phyloP scores from a whole-genome alignment of 352 stramenopile genomes.

The Pythium angustatum region DNA sequence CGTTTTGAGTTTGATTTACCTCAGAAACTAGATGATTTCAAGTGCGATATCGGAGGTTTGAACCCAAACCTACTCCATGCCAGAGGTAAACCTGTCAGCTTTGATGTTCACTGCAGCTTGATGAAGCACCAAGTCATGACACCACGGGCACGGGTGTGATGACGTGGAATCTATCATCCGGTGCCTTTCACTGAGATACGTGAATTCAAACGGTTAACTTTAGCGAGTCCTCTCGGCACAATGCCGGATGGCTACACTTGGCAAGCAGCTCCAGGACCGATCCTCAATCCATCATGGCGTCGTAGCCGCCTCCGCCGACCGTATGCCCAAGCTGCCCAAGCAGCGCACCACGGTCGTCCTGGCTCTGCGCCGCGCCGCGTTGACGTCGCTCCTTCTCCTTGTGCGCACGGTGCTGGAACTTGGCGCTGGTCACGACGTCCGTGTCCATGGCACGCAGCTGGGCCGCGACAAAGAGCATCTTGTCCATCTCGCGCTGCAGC shows the following conservation, averaged over 20 bases:
- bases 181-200: neutral
- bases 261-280: too few relatives aligned
- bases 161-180: neutral
- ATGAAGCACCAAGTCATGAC: neutral
- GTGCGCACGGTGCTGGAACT: constrained; percentile 72
- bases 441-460: constrained; percentile 76
- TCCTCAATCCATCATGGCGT: constrained; percentile 32
- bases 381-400: constrained; percentile 79
- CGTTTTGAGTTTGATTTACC: neutral
- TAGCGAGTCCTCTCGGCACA: constrained; percentile 19
- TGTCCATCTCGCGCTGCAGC: constrained; percentile 76
- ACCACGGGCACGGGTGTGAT: neutral
- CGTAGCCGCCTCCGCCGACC: constrained; percentile 44
- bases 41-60: neutral
- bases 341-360: constrained; percentile 21
- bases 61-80: neutral
- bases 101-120: too few relatives aligned
- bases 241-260: constrained; percentile 13
- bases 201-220: constrained; percentile 8
- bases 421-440: constrained; percentile 78
- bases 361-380: constrained; percentile 18
- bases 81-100: neutral
- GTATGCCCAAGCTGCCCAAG: constrained; percentile 12
- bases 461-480: constrained; percentile 62
- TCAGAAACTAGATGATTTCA: neutral